A percentile compares a stretch with the other conserved stretches of the same genome.
Evolutionary conservation across 78 protist genomes (phyloP).

Genomic region (Dictyostelium brefeldianum): DNA sequence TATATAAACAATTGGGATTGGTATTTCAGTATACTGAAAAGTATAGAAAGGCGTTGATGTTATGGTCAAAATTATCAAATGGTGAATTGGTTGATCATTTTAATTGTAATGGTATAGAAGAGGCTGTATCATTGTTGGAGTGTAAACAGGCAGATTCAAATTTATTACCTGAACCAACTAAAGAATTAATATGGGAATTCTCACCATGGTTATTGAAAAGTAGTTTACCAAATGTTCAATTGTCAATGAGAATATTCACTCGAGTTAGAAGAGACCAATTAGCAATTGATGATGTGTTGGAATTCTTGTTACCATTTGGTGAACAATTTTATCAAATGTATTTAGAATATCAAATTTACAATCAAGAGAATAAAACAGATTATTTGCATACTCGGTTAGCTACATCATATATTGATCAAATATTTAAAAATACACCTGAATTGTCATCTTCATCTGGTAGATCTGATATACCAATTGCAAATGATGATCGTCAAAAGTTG

Average conservation of each 20-base stretch:
- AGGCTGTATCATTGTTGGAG: conserved; percentile 6
- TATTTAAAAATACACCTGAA: conserved; percentile 10
- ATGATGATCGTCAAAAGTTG: conserved; percentile 15
- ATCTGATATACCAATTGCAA: conserved; percentile 16
- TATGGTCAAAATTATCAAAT: conserved; percentile 12
- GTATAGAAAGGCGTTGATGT: conserved; percentile 45
- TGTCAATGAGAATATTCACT: conserved; percentile 42
- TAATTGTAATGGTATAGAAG: conserved; percentile 13
- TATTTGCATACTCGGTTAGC: conserved; percentile 51
- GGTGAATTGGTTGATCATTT: conserved; percentile 14
- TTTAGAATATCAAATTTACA: conserved; percentile 46
- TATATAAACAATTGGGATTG: conserved; percentile 16
- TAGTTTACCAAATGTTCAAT: not conserved
- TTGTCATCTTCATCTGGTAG: not conserved
- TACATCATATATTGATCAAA: conserved; percentile 26
- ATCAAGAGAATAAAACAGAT: conserved; percentile 33
- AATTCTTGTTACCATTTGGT: conserved; percentile 30
- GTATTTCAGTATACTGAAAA: conserved; percentile 67
- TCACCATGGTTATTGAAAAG: not conserved
- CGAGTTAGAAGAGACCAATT: conserved; percentile 36
- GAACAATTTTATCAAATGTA: conserved; percentile 8
- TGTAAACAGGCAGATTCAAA: not conserved
- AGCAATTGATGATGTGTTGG: conserved; percentile 30
- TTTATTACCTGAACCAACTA: conserved; percentile 45
- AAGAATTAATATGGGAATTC: conserved; percentile 72